Evolutionary conservation across 2,329 filamentous ascomycete species (phyloP), one percentile per base, ranked within the genome.

Genomic region (Thermochaetoides dissita): DNA sequence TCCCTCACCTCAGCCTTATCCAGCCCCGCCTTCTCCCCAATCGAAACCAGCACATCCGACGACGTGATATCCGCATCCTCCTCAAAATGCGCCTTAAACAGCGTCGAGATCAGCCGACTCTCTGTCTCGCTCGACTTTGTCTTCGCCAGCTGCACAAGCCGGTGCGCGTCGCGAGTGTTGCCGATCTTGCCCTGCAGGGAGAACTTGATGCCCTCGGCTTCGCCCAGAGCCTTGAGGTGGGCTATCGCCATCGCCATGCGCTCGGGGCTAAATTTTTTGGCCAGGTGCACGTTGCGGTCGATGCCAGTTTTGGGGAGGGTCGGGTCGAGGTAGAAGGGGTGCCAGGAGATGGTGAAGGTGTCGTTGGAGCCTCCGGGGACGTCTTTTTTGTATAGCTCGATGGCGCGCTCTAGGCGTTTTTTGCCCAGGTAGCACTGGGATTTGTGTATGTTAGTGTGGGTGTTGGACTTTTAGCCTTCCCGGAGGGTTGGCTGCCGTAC

Each of bases 251-350:
- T 43, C 2, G 44, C 46, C 29, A 53, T 43, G 32, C 78, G 71
- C 36, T 78, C 72, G 10, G 69, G 62, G 32, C 84, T 84, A 59
- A 88, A 87, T 48, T 78, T 80, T 17, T 63, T 55, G 9, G 64
- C 64, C 58, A 81, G 80, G 56, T 72, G 72, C 48, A 59, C 67
- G 2, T 47, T 52, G 35, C 71, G 58, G 11, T 71, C 66, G 4
- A 71, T 53, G 6, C 69, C 65, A 34, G 53, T 50, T 17, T 57
- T 59, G 5, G 67, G 61, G 0, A 81, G 71, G 1, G 74, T 66
- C 0, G 84, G 81, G 55, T 88, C 79, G 40, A 94, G 73, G 59
- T 89, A 88, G 64, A 84, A 94, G 2, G 86, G 81, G 46, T 74
- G 70, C 83, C 84, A 94, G 46, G 70, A 72, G 10, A 83, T 75